phyloP scores from a whole-genome alignment of 2,329 filamentous ascomycete genomes.

The Xylariaceae sp. region DNA sequence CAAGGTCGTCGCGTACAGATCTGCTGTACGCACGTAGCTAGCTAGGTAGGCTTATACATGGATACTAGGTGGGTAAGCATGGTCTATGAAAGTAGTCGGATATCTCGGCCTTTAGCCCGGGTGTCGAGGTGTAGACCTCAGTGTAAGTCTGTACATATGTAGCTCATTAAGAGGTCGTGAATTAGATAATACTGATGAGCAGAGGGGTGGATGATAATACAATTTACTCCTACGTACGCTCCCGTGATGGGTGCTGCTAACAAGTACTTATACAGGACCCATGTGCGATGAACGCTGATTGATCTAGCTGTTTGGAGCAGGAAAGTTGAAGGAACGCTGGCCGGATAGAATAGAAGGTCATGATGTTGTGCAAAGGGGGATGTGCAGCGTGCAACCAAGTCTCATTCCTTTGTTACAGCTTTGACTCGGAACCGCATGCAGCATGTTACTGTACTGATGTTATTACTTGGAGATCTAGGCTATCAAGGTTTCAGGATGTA shows the following conservation, averaged over 20 bases:
- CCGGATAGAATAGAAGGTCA: too few species aligned
- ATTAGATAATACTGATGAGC: too few species aligned
- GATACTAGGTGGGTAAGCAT: background rate
- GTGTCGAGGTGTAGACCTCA: background rate
- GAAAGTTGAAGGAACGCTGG: too few species aligned
- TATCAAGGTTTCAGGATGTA: background rate
- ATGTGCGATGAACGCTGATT: too few species aligned
- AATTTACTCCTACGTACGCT: too few species aligned
- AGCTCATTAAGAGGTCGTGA: too few species aligned
- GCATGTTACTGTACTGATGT: too few species aligned
- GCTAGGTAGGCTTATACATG: background rate
- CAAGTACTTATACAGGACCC: too few species aligned
- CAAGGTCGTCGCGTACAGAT: background rate
- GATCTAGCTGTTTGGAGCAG: too few species aligned
- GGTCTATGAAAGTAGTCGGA: constrained; percentile 17
- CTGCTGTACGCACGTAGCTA: background rate
- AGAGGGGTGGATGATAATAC: too few species aligned
- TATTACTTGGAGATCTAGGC: too few species aligned
- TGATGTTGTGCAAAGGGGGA: background rate
- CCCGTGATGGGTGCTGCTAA: too few species aligned
- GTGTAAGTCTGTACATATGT: background rate
- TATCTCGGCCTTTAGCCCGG: constrained; percentile 22
- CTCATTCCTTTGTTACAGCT: background rate
- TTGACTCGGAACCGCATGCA: background rate
- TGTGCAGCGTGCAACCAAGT: background rate